Conservation (phyloP, 192 early-diverging fungal genomes). For the Backusella luteola region DNA sequence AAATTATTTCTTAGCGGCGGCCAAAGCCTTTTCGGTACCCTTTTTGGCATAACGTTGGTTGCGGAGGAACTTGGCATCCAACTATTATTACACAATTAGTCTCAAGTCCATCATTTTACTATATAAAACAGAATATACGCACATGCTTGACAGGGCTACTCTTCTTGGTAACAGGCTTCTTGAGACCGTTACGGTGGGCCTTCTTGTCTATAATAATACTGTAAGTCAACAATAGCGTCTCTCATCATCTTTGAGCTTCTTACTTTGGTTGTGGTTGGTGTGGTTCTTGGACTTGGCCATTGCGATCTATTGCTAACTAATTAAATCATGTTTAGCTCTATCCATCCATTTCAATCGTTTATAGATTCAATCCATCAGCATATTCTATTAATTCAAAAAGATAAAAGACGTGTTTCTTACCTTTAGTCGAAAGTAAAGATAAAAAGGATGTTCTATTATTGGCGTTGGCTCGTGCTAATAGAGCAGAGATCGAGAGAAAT, state of each 20-base stretch:
- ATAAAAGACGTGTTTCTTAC: not conserved
- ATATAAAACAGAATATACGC: not conserved
- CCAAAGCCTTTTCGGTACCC: conserved; percentile 60
- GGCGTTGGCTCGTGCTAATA: not conserved
- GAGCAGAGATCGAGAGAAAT: not conserved
- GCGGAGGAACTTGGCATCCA: conserved; percentile 88
- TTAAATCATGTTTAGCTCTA: not conserved
- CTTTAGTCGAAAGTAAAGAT: conserved; percentile 9
- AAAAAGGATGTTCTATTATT: conserved; percentile 5
- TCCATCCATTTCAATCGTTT: not conserved
- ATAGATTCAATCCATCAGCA: not conserved
- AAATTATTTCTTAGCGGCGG: conserved; percentile 17
- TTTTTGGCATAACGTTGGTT: conserved; percentile 97
- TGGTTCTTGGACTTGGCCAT: conserved; percentile 98
- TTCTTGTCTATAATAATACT: conserved; percentile 63
- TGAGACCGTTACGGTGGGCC: conserved; percentile 99
- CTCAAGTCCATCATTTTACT: not conserved
- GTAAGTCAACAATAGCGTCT: not conserved
- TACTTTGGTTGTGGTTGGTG: conserved; percentile 99
- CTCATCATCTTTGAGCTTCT: not conserved
- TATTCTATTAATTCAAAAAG: not conserved
- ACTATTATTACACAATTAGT: conserved; percentile 38
- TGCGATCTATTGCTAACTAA: conserved; percentile 23
- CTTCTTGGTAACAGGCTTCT: conserved; percentile 89
- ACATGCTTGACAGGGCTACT: conserved; percentile 94